These are phyloP conservation scores for Zelopaecilomyces penicillatus DNA, from an alignment of 2,329 filamentous ascomycete species.

Conservation along the genomic window DNA sequence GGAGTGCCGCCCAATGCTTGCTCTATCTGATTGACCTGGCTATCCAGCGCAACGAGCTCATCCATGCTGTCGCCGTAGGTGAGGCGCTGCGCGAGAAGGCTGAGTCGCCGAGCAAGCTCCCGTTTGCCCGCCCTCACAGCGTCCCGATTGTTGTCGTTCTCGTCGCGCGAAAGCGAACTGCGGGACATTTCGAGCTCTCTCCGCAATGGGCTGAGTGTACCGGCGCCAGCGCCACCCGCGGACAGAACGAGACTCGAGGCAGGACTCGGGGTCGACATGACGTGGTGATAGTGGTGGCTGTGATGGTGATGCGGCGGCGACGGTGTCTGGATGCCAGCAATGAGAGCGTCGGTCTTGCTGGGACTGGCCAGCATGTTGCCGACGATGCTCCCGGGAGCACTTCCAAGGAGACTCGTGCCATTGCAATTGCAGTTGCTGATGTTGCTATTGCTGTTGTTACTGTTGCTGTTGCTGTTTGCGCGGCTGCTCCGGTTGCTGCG, in stretches of 20 bases:
- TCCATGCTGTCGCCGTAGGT: slow-evolving; percentile 25
- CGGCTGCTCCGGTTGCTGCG: slow-evolving; percentile 12
- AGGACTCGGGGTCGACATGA: slow-evolving; percentile 22
- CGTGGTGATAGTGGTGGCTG: slow-evolving; percentile 17
- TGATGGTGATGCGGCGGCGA: slow-evolving; percentile 6
- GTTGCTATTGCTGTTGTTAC: slow-evolving; percentile 7
- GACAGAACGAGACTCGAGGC: slow-evolving; percentile 25
- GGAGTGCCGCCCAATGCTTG: slow-evolving; percentile 12
- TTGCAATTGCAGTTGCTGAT: slow-evolving; percentile 1
- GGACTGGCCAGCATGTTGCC: too few relatives aligned
- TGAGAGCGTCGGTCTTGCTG: background rate
- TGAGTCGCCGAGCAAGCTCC: slow-evolving; percentile 35
- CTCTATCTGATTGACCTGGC: slow-evolving; percentile 31
- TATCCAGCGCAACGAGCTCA: slow-evolving; percentile 24
- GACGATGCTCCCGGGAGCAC: too few relatives aligned
- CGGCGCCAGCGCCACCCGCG: slow-evolving; percentile 13
- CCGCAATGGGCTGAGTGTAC: slow-evolving; percentile 21
- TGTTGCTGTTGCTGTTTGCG: slow-evolving; percentile 8
- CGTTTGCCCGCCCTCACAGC: slow-evolving; percentile 27
- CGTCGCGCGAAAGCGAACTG: slow-evolving; percentile 3
- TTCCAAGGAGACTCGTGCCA: background rate
- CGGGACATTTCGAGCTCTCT: slow-evolving; percentile 17
- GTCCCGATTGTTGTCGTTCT: slow-evolving; percentile 9
- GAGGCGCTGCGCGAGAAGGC: slow-evolving; percentile 30
- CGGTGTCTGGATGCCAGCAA: slow-evolving; percentile 9